Evolutionary conservation across 768 basidiomycete genomes (phyloP), one percentile per base, ranked within the genome.

Genomic region (Lactifluus piperatus): DNA sequence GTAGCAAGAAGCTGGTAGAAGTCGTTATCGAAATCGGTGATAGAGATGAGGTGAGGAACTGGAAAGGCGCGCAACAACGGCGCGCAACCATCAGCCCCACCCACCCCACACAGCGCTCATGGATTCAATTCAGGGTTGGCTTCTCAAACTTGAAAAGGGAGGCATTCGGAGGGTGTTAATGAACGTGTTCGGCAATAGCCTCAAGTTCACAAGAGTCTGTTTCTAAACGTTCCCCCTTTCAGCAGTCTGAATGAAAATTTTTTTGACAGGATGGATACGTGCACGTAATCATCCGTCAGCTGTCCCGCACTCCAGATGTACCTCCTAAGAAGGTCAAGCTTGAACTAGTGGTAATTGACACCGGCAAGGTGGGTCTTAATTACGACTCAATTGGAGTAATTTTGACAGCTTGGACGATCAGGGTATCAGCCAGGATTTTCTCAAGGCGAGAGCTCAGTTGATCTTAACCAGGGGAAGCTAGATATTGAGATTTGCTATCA

Each of bases 161-260:
- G 94, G 94, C 14, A 85, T 97, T 62, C 82, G 94, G 30, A 81
- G 94, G 27, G 84, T 97, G 13, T 71, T 97, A 61, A 95, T 97
- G 91, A 97, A 97, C 69, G 72, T 97, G 37, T 91, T 97, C 65
- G 91, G 93, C 16, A 97, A 95, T 71, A 91, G 91, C 66, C 74
- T 94, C 54, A 95, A 97, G 71, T 97, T 97, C 70, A 95, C 93
- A 30, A 77, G 81, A 45, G 91, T 90, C 67, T 30, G 83, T 71
- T 56, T 43, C 39, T 29, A 9, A 16, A 26, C 43, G 4, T 11
- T 51, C 62, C 41, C 45, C 34, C 24, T 29, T 30, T 30, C 13
- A 29, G 5, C 20, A n/a, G 34, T 3, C 10, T 34, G 34, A 34
- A n/a, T 48, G 46, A 59, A 32, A 14, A 34, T 26, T 62, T n/a